phyloP scores from a whole-genome alignment of 83 land plant genomes.

The Larix sibirica region DNA sequence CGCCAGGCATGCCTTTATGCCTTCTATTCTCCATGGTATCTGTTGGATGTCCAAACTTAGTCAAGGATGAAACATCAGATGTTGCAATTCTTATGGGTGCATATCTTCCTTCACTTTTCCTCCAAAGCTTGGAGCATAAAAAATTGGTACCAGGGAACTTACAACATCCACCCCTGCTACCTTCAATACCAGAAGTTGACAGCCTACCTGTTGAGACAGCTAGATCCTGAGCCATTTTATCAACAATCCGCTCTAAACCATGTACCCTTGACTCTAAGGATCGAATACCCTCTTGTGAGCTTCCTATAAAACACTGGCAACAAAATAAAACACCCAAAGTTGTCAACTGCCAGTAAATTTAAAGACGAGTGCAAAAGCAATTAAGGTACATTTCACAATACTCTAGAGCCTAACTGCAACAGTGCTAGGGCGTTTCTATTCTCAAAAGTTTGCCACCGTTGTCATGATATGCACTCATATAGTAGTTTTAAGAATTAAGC shows the following conservation, averaged over 20 bases:
- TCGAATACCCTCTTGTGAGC: constrained; percentile 63
- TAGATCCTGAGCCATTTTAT: constrained; percentile 59
- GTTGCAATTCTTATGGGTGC: constrained; percentile 28
- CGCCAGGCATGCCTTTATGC: constrained; percentile 5
- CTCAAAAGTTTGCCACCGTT: no score
- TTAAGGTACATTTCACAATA: not conserved
- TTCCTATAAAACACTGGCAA: constrained; percentile 64
- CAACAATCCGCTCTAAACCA: constrained; percentile 60
- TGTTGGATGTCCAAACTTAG: not conserved
- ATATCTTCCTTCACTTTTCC: constrained; percentile 45
- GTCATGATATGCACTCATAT: no score
- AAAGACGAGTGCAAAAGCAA: not conserved
- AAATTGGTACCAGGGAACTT: constrained; percentile 66
- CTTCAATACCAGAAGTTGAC: constrained; percentile 11
- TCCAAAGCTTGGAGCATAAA: constrained; percentile 70
- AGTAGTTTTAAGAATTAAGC: no score
- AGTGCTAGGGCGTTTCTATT: no score
- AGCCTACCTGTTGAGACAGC: constrained; percentile 49
- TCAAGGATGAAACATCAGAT: constrained; percentile 8
- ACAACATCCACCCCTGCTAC: constrained; percentile 40
- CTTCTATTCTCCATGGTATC: not conserved
- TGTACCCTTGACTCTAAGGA: constrained; percentile 60
- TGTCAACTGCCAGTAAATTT: not conserved
- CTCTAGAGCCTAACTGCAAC: no score
- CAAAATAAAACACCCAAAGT: not conserved